phyloP scores from a whole-genome alignment of 1,284 basidiomycete genomes.

The Athelia sp. region DNA sequence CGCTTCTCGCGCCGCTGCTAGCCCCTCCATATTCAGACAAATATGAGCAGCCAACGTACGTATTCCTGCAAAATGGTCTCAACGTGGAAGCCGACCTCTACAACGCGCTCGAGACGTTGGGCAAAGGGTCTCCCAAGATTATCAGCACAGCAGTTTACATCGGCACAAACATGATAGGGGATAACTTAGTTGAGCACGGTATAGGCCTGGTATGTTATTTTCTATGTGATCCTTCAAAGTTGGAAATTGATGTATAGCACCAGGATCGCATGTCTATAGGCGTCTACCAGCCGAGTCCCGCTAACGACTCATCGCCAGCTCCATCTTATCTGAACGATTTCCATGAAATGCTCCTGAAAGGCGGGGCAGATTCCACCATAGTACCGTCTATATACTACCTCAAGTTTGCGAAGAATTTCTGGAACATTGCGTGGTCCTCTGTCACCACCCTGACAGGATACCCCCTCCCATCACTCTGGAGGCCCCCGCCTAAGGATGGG shows the following conservation, averaged over 20 bases:
- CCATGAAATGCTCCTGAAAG: constrained; percentile 23
- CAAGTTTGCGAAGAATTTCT: constrained; percentile 41
- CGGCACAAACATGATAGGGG: constrained; percentile 39
- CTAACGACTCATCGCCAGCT: constrained; percentile 18
- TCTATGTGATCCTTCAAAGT: not conserved
- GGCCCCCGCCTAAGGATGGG: constrained; percentile 16
- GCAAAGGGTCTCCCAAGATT: constrained; percentile 41
- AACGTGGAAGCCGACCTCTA: constrained; percentile 70
- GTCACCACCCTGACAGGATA: constrained; percentile 27
- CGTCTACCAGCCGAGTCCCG: constrained; percentile 29
- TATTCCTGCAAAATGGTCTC: constrained; percentile 75
- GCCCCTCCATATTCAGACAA: constrained; percentile 40
- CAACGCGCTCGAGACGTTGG: constrained; percentile 38
- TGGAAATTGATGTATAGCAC: constrained; percentile 46
- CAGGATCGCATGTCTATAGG: constrained; percentile 34
- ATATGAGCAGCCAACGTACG: constrained; percentile 53
- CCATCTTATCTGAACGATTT: constrained; percentile 29
- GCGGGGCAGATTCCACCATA: constrained; percentile 30
- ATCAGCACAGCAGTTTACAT: constrained; percentile 54
- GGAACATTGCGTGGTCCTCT: constrained; percentile 34
- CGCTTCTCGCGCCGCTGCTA: constrained; percentile 56
- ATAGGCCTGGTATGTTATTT: constrained; percentile 37
- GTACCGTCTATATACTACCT: constrained; percentile 37
- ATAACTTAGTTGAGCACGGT: constrained; percentile 47
- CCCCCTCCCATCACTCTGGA: constrained; percentile 30